phyloP scores from a whole-genome alignment of 2,329 filamentous ascomycete species.

The Mollisia scopiformis region DNA sequence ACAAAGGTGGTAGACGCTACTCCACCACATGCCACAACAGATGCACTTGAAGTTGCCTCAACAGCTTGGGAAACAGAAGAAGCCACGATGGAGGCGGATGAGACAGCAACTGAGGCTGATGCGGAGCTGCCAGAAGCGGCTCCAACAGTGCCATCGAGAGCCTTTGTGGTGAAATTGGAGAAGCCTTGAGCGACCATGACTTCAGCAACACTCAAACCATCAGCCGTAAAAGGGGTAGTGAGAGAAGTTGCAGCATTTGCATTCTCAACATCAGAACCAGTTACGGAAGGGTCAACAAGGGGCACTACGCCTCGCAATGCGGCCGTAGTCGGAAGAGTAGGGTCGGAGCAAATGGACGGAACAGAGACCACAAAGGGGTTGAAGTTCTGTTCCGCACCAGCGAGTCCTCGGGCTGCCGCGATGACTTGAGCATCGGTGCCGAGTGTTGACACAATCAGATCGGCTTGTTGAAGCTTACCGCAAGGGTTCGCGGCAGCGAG shows the following conservation, averaged over 20 bases:
- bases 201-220: conserved; percentile 66
- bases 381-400: conserved; percentile 73
- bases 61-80: conserved; percentile 4
- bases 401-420: conserved; percentile 63
- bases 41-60: background rate
- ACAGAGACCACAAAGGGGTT: conserved; percentile 65
- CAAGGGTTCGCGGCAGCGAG: conserved; percentile 68
- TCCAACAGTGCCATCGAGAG: conserved; percentile 40
- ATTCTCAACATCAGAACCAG: conserved; percentile 60
- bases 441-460: conserved; percentile 63
- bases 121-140: conserved; percentile 31
- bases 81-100: background rate
- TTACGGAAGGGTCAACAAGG: conserved; percentile 66
- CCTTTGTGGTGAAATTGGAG: conserved; percentile 56
- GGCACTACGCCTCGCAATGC: conserved; percentile 69
- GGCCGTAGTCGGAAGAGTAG: conserved; percentile 61
- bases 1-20: conserved; percentile 22
- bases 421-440: conserved; percentile 62
- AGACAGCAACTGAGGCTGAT: conserved; percentile 19
- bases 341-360: conserved; percentile 65
- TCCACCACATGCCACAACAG: conserved; percentile 1
- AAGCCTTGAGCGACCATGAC: conserved; percentile 65
- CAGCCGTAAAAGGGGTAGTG: conserved; percentile 57
- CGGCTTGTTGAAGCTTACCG: conserved; percentile 62
- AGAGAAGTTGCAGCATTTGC: conserved; percentile 59